These are phyloP conservation scores for Wallacemonas collosoma DNA, from an alignment of 208 protist species.

Conservation along the genomic window DNA sequence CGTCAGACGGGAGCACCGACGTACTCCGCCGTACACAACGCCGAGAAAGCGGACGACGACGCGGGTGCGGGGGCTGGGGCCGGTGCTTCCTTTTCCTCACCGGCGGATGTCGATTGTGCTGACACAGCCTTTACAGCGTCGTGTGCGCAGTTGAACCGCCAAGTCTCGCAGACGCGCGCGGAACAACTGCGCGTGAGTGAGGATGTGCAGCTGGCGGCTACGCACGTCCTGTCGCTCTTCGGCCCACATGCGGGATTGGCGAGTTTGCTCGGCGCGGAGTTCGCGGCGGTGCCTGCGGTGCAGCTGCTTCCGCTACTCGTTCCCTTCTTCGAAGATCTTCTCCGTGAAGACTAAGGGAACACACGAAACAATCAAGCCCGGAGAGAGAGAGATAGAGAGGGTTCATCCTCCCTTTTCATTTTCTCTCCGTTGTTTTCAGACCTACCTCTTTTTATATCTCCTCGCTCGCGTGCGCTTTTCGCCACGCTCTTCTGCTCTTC, in stretches of 20 bases:
- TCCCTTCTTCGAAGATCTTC: slow-evolving; percentile 36
- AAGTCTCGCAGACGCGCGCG: slow-evolving; percentile 29
- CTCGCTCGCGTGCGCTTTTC: background rate
- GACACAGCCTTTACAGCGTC: slow-evolving; percentile 33
- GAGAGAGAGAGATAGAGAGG: too few relatives aligned
- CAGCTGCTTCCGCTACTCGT: slow-evolving; percentile 43
- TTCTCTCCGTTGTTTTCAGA: slow-evolving; percentile 2
- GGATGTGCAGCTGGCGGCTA: slow-evolving; percentile 32
- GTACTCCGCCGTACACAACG: too few relatives aligned
- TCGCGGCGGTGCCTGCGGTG: slow-evolving; percentile 33
- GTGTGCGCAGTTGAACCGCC: slow-evolving; percentile 37
- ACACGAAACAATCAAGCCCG: background rate
- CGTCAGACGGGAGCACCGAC: too few relatives aligned
- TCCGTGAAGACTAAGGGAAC: slow-evolving; percentile 20
- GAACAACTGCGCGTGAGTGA: slow-evolving; percentile 23
- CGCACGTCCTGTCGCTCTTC: slow-evolving; percentile 32
- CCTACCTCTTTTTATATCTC: background rate
- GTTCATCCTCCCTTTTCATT: background rate
- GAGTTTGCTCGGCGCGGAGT: slow-evolving; percentile 33
- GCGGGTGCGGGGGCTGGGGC: too few relatives aligned
- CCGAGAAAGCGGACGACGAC: too few relatives aligned
- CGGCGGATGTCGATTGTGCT: background rate
- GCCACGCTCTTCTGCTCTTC: background rate
- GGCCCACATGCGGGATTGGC: slow-evolving; percentile 35
- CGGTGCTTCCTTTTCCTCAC: too few relatives aligned